phyloP scores from a whole-genome alignment of 331 rosid species.

The Spiraea crenata region DNA sequence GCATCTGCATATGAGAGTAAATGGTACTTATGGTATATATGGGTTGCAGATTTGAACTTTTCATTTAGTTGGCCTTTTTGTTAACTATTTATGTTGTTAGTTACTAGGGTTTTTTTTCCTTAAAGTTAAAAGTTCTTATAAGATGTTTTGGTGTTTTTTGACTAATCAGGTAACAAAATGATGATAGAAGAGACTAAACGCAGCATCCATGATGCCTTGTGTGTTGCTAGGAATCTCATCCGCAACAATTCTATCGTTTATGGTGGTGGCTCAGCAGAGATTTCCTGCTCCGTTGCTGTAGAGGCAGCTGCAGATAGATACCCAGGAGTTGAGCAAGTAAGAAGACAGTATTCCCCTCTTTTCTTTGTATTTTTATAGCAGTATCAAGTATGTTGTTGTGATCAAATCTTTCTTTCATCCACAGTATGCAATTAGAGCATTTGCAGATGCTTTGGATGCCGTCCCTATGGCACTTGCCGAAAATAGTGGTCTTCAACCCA shows the following conservation, averaged over 20 bases:
- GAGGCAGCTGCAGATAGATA: constrained; percentile 89
- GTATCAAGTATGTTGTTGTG: neutral
- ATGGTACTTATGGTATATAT: neutral
- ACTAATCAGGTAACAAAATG: constrained; percentile 84
- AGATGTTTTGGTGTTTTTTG: constrained; percentile 20
- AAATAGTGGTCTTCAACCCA: constrained; percentile 96
- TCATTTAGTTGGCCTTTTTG: too few relatives aligned
- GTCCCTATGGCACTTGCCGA: constrained; percentile 98
- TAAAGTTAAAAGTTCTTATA: constrained; percentile 17
- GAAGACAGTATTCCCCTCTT: constrained; percentile 1
- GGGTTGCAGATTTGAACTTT: neutral
- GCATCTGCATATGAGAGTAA: neutral
- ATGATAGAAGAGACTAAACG: constrained; percentile 98
- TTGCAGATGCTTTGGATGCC: constrained; percentile 88
- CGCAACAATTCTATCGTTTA: constrained; percentile 94
- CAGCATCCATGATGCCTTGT: constrained; percentile 88
- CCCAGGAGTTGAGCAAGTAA: constrained; percentile 97
- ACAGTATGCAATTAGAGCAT: constrained; percentile 98
- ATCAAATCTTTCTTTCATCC: constrained; percentile 8
- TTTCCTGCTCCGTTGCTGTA: constrained; percentile 80
- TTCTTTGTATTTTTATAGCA: neutral
- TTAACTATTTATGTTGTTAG: neutral
- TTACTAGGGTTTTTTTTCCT: neutral
- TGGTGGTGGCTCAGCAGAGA: constrained; percentile 97
- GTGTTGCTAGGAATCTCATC: constrained; percentile 97